Conservation (phyloP, 208 protist species). For the Acanthamoeba culbertsoni region DNA sequence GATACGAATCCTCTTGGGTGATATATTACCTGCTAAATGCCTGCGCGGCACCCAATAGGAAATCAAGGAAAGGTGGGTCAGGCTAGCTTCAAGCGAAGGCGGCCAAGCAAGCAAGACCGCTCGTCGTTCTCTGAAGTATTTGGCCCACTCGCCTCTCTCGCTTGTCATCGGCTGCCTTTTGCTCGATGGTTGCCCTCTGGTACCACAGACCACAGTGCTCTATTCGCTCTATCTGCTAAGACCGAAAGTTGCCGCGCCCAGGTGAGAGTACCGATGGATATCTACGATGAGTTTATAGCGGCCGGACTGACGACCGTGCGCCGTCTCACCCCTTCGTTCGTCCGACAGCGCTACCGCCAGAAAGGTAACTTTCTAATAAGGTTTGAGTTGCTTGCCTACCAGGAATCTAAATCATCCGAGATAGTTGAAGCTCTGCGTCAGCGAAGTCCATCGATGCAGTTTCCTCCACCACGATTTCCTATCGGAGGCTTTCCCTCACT, state of each 20-base stretch:
- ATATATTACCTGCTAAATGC: background rate
- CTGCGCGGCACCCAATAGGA: background rate
- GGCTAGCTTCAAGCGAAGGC: background rate
- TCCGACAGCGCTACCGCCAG: background rate
- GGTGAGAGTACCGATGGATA: background rate
- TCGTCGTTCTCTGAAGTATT: background rate
- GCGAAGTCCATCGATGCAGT: background rate
- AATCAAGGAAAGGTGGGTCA: background rate
- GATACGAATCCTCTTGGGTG: background rate
- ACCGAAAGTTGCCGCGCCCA: background rate
- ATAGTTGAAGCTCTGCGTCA: background rate
- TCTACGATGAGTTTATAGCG: constrained; percentile 27
- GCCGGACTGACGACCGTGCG: background rate
- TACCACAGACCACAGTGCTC: background rate
- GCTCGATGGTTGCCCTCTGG: background rate
- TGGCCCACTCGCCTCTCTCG: background rate
- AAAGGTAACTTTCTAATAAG: background rate
- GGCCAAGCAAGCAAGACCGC: background rate
- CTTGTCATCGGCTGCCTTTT: background rate
- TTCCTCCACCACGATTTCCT: background rate
- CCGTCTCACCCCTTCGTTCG: background rate
- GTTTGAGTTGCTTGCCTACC: background rate
- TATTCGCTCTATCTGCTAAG: background rate
- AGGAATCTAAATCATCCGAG: too few species aligned
- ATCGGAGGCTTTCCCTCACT: background rate